These are phyloP conservation scores for Acanthamoeba culbertsoni DNA, from an alignment of 208 protist genomes.

Conservation along the genomic window DNA sequence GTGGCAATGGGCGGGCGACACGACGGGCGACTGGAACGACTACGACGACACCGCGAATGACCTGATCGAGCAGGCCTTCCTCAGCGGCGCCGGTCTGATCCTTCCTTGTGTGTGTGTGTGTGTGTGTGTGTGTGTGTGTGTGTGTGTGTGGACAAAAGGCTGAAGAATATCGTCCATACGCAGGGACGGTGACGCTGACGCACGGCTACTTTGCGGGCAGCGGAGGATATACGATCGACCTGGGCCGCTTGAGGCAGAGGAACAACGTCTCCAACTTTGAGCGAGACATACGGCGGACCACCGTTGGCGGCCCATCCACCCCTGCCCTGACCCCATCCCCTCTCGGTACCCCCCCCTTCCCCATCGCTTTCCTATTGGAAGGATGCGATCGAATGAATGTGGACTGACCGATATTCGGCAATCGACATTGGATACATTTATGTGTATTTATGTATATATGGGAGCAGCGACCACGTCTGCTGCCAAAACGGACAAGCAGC, in stretches of 20 bases:
- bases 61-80: neutral
- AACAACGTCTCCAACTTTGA: constrained; percentile 6
- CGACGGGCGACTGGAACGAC: neutral
- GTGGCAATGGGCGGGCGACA: constrained; percentile 1
- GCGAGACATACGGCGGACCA: neutral
- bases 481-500: too few relatives aligned
- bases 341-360: neutral
- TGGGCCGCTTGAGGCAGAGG: neutral
- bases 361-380: neutral
- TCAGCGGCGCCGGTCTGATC: too few relatives aligned
- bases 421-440: too few relatives aligned
- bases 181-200: neutral
- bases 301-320: neutral
- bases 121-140: too few relatives aligned
- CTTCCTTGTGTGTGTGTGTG: too few relatives aligned
- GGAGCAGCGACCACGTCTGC: too few relatives aligned
- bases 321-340: neutral
- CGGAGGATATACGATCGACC: neutral
- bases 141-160: neutral
- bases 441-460: too few relatives aligned
- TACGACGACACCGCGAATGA: neutral
- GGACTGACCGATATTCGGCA: too few relatives aligned
- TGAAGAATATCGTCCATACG: neutral
- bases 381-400: too few relatives aligned
- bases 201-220: neutral